Evolutionary conservation across 73 alveolate genomes (phyloP).

Genomic region (Paramecium tetraurelia): DNA sequence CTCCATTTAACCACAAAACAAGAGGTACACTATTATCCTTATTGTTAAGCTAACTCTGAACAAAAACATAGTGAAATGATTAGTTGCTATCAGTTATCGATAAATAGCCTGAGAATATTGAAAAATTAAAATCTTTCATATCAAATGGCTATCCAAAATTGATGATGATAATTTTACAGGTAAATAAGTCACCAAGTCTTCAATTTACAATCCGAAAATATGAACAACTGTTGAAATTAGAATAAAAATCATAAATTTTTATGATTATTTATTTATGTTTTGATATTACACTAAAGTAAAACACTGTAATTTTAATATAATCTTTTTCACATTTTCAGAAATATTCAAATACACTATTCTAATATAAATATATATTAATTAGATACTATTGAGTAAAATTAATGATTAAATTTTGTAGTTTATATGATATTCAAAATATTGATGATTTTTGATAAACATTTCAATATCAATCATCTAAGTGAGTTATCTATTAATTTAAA

Average conservation of each 20-base stretch:
- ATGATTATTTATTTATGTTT: not conserved
- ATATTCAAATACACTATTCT: too few relatives aligned
- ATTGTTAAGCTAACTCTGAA: conserved; percentile 65
- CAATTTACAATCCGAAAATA: not conserved
- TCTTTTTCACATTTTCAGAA: not conserved
- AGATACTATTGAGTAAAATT: too few relatives aligned
- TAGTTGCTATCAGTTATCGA: not conserved
- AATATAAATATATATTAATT: too few relatives aligned
- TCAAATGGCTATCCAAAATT: not conserved
- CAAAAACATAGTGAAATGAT: conserved; percentile 69
- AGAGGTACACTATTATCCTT: conserved; percentile 68
- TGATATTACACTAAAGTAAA: not conserved
- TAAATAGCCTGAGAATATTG: conserved; percentile 31
- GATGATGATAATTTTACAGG: not conserved
- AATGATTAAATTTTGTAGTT: too few relatives aligned
- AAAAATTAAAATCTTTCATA: conserved; percentile 7
- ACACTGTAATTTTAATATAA: not conserved
- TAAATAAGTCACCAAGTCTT: not conserved
- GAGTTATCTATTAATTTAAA: too few relatives aligned
- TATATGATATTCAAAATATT: too few relatives aligned
- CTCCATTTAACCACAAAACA: conserved; percentile 93
- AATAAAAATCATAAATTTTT: not conserved
- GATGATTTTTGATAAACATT: too few relatives aligned
- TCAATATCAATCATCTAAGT: too few relatives aligned
- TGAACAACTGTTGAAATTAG: not conserved